phyloP scores from a whole-genome alignment of 2,329 filamentous ascomycete genomes.

The Rhexocercosporidium sp. region DNA sequence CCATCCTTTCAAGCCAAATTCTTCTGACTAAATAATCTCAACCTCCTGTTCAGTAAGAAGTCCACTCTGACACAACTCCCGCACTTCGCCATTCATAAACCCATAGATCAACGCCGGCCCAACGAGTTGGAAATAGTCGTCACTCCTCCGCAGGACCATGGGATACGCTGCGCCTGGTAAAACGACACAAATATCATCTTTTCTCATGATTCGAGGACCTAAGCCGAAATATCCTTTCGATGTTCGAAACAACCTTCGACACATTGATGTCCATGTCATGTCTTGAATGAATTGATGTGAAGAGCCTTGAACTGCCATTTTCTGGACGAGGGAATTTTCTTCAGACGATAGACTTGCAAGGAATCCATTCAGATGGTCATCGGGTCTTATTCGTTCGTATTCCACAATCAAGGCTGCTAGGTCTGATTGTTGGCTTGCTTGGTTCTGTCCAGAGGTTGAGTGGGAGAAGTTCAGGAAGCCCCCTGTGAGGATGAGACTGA shows the following conservation, averaged over 20 bases:
- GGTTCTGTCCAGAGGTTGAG: constrained; percentile 16
- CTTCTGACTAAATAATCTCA: no score
- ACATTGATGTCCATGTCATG: constrained; percentile 28
- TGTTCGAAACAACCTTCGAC: constrained; percentile 24
- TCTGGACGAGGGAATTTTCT: constrained; percentile 11
- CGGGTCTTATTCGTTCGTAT: constrained; percentile 17
- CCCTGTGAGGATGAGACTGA: background rate
- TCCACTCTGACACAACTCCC: no score
- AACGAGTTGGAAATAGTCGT: background rate
- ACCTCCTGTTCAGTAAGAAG: no score
- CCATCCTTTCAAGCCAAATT: no score
- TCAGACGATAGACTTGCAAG: constrained; percentile 11
- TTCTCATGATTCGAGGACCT: constrained; percentile 24
- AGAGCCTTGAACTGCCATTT: constrained; percentile 15
- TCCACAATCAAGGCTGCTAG: constrained; percentile 22
- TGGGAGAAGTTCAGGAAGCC: background rate
- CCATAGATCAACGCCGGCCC: background rate
- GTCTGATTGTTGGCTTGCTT: constrained; percentile 16
- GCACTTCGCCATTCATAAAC: constrained; percentile 19
- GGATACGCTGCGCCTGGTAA: constrained; percentile 20
- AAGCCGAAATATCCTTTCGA: constrained; percentile 18
- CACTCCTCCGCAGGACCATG: constrained; percentile 20
- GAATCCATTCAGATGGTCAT: background rate
- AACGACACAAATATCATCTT: constrained; percentile 20
- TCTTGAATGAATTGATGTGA: constrained; percentile 25